A percentile compares a stretch with the other conserved stretches of the same genome.
Conservation (phyloP, 139 green algal genomes). For the Gonium pectorale region DNA sequence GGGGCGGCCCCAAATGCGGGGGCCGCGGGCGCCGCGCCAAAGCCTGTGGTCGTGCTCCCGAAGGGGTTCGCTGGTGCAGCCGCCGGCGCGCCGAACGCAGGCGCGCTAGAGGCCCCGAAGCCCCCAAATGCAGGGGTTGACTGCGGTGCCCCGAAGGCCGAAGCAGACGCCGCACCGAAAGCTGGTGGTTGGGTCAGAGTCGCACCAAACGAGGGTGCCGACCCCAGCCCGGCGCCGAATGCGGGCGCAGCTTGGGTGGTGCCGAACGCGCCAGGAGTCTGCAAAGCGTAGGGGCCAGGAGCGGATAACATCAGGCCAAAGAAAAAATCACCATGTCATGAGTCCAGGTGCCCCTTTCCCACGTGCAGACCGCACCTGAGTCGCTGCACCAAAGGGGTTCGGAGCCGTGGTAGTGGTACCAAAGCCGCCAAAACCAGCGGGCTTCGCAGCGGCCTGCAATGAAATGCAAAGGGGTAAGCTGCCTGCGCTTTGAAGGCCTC, state of each 20-base stretch:
- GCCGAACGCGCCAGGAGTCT: slow-evolving; percentile 52
- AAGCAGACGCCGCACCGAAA: slow-evolving; percentile 62
- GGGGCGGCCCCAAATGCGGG: slow-evolving; percentile 47
- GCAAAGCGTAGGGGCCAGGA: not conserved
- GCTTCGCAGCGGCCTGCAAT: slow-evolving; percentile 37
- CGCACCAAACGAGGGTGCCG: slow-evolving; percentile 57
- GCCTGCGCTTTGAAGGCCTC: not conserved
- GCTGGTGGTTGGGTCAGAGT: not conserved
- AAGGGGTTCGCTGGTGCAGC: slow-evolving; percentile 42
- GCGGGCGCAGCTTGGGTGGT: slow-evolving; percentile 26
- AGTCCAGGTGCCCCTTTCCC: not conserved
- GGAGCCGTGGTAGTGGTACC: slow-evolving; percentile 15
- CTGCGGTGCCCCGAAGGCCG: slow-evolving; percentile 66
- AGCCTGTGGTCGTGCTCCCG: slow-evolving; percentile 42
- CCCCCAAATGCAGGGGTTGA: slow-evolving; percentile 59
- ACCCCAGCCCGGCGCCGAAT: slow-evolving; percentile 49
- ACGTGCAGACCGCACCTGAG: not conserved
- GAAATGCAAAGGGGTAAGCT: slow-evolving; percentile 9
- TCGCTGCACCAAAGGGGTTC: slow-evolving; percentile 50
- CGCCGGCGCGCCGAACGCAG: slow-evolving; percentile 58
- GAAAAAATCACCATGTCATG: not conserved
- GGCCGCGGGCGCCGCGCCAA: slow-evolving; percentile 49
- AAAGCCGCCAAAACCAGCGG: slow-evolving; percentile 38
- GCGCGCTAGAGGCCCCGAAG: slow-evolving; percentile 50
- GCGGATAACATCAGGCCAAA: not conserved